phyloP scores from a whole-genome alignment of 2,329 filamentous ascomycete species.

The Cordyceps pruinosa region DNA sequence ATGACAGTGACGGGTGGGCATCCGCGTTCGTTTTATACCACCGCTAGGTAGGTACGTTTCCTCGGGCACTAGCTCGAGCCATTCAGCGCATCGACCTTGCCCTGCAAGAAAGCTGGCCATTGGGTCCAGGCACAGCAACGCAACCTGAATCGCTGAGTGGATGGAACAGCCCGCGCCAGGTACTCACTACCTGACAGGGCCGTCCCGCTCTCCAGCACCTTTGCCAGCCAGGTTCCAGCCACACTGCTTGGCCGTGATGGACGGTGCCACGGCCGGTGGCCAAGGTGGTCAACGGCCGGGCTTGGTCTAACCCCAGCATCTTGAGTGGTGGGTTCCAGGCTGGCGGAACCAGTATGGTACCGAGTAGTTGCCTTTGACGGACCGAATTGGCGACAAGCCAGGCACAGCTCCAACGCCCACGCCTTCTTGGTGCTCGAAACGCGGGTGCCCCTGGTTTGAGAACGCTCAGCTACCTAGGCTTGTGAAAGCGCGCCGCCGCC shows the following conservation, averaged over 20 bases:
- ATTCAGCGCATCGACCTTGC: background rate
- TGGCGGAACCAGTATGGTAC: background rate
- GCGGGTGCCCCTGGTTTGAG: conserved; percentile 4
- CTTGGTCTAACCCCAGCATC: background rate
- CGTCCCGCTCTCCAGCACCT: conserved; percentile 8
- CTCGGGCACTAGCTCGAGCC: background rate
- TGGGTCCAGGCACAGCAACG: background rate
- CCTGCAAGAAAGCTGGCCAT: background rate
- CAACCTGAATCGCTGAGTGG: conserved; percentile 9
- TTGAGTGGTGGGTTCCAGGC: background rate
- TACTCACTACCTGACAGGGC: background rate
- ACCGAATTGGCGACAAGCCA: background rate
- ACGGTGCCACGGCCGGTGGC: too few relatives aligned
- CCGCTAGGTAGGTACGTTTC: background rate
- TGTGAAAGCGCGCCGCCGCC: background rate
- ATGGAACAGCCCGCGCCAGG: background rate
- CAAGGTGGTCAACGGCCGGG: too few relatives aligned
- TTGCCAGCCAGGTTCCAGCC: background rate
- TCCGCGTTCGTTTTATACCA: background rate
- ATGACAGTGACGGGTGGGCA: background rate
- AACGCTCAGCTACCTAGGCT: background rate
- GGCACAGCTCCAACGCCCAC: background rate
- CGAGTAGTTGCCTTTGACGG: too few relatives aligned
- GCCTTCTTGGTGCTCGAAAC: background rate
- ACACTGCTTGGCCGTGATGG: background rate